Evolutionary conservation across 2,329 filamentous ascomycete genomes (phyloP).

Genomic region (Colletotrichum euphorbiae): DNA sequence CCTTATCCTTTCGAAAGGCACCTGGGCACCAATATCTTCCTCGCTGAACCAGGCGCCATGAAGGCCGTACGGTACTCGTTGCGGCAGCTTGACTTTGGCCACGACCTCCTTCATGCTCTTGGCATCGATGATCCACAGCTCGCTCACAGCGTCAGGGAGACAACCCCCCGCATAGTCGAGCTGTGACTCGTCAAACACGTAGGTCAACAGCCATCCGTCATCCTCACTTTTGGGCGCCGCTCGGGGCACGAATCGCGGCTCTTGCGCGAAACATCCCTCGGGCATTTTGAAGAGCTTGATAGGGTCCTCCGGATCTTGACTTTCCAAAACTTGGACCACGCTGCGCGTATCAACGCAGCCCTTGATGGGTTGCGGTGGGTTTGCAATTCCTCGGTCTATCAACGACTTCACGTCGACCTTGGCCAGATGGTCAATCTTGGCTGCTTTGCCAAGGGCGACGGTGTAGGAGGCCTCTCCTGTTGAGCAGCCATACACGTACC

Average conservation of each 20-base stretch:
- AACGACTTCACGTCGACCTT: slow-evolving; percentile 69
- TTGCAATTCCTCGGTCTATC: slow-evolving; percentile 62
- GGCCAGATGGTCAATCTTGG: slow-evolving; percentile 73
- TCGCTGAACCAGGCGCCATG: slow-evolving; percentile 72
- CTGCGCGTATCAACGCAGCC: slow-evolving; percentile 72
- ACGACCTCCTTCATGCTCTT: slow-evolving; percentile 70
- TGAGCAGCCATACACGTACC: slow-evolving; percentile 76
- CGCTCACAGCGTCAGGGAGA: slow-evolving; percentile 59
- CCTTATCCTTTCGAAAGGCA: slow-evolving; percentile 42
- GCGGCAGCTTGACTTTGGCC: slow-evolving; percentile 69
- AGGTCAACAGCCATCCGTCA: slow-evolving; percentile 75
- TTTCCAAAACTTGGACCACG: slow-evolving; percentile 63
- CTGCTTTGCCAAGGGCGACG: slow-evolving; percentile 70
- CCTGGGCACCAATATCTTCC: slow-evolving; percentile 62
- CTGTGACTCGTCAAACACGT: slow-evolving; percentile 77
- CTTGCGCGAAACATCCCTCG: slow-evolving; percentile 71
- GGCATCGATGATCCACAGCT: slow-evolving; percentile 78
- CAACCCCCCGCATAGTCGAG: slow-evolving; percentile 63
- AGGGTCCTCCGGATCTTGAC: slow-evolving; percentile 60
- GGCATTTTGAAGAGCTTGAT: slow-evolving; percentile 74
- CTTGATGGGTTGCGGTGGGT: slow-evolving; percentile 60
- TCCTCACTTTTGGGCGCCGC: slow-evolving; percentile 62
- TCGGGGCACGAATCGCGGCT: slow-evolving; percentile 72
- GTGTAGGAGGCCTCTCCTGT: slow-evolving; percentile 68
- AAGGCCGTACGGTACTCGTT: slow-evolving; percentile 76